Percentiles rank a stretch among this genome's conserved stretches.
These are phyloP conservation scores for Coleophoma cylindrospora DNA, from an alignment of 2,329 filamentous ascomycete genomes.

Conservation along the genomic window DNA sequence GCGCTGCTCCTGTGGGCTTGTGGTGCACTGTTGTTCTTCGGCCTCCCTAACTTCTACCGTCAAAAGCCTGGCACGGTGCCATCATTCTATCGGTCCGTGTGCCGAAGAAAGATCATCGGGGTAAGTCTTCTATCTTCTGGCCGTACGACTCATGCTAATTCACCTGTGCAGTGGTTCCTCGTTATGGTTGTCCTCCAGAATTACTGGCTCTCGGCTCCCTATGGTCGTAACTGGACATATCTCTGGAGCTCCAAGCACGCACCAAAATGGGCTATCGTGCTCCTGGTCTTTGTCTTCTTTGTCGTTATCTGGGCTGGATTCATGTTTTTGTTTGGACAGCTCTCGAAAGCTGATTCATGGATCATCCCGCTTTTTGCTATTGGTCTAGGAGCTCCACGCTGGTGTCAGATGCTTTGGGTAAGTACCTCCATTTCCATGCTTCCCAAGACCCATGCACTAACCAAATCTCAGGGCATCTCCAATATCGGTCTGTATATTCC, in stretches of 20 bases:
- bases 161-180: conserved; percentile 49
- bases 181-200: conserved; percentile 59
- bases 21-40: conserved; percentile 49
- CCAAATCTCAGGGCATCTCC: conserved; percentile 35
- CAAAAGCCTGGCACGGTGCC: conserved; percentile 59
- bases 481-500: conserved; percentile 57
- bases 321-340: conserved; percentile 43
- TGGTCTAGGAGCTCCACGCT: conserved; percentile 59
- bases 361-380: conserved; percentile 64
- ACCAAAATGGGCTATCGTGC: conserved; percentile 47
- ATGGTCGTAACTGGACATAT: conserved; percentile 61
- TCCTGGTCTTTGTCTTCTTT: conserved; percentile 52
- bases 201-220: conserved; percentile 61
- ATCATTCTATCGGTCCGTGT: conserved; percentile 58
- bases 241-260: conserved; percentile 31
- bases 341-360: conserved; percentile 60
- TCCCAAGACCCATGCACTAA: neutral
- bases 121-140: neutral
- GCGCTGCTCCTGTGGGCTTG: conserved; percentile 51
- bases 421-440: neutral
- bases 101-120: conserved; percentile 58
- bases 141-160: neutral
- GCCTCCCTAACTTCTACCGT: conserved; percentile 64
- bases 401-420: conserved; percentile 62
- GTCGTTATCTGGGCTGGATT: conserved; percentile 48